Evolutionary conservation across 169 alveolate species (phyloP).

Genomic region (Cryptosporidium parvum): DNA sequence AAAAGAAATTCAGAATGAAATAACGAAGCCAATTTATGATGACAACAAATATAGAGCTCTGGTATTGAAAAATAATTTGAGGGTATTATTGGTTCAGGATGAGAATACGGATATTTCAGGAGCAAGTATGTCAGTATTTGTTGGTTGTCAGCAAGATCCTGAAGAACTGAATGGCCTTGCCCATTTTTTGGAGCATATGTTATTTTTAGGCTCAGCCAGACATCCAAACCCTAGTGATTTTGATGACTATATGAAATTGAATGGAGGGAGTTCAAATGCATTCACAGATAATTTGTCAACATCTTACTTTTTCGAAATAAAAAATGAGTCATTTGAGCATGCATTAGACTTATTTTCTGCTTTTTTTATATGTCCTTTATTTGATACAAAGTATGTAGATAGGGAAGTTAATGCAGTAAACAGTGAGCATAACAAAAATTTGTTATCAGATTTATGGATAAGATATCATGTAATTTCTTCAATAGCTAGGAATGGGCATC

Average conservation of each 20-base stretch:
- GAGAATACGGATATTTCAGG: conserved; percentile 55
- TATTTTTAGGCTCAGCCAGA: conserved; percentile 89
- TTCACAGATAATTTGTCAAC: conserved; percentile 84
- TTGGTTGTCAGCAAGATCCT: conserved; percentile 88
- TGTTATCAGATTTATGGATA: conserved; percentile 51
- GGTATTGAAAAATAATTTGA: conserved; percentile 15
- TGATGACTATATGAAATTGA: conserved; percentile 75
- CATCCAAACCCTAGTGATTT: conserved; percentile 85
- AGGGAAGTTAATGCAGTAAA: conserved; percentile 88
- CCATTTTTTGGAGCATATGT: conserved; percentile 94
- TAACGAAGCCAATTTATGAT: conserved; percentile 23
- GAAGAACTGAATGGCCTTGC: conserved; percentile 90
- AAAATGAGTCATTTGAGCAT: conserved; percentile 78
- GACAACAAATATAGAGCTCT: conserved; percentile 53
- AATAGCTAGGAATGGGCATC: conserved; percentile 45
- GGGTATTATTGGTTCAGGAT: conserved; percentile 47
- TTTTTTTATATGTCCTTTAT: conserved; percentile 84
- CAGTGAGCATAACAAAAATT: conserved; percentile 86
- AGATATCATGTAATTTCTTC: conserved; percentile 57
- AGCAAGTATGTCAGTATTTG: conserved; percentile 80
- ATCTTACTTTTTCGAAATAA: conserved; percentile 84
- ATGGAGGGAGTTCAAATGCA: conserved; percentile 87
- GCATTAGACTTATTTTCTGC: conserved; percentile 83
- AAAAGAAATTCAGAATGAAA: conserved; percentile 5
- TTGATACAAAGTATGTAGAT: conserved; percentile 81